These are phyloP conservation scores for Rhexocercosporidium sp. DNA, from an alignment of 2,329 filamentous ascomycete genomes.

Conservation along the genomic window DNA sequence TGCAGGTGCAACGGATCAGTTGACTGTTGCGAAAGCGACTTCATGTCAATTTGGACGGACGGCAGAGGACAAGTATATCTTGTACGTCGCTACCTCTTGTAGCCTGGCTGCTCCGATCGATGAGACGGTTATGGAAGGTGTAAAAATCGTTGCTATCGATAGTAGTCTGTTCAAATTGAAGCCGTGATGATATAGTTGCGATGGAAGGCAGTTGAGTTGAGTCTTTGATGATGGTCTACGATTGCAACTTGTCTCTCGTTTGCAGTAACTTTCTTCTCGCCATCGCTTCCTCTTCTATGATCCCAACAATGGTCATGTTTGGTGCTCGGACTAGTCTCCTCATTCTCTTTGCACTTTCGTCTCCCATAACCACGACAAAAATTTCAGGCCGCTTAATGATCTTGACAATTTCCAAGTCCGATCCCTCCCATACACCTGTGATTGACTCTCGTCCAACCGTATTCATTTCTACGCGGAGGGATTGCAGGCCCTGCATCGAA, in stretches of 20 bases:
- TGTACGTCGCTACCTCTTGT: constrained; percentile 32
- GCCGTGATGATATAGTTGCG: too few relatives aligned
- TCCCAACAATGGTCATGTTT: constrained; percentile 5
- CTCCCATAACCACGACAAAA: constrained; percentile 10
- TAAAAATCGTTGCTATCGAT: constrained; percentile 30
- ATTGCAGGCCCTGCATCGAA: constrained; percentile 10
- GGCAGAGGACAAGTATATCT: constrained; percentile 20
- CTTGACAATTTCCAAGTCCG: constrained; percentile 20
- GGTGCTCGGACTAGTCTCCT: neutral
- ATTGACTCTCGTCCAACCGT: neutral
- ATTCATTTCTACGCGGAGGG: constrained; percentile 15
- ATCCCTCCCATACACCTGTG: neutral
- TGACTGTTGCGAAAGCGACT: constrained; percentile 28
- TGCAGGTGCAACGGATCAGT: constrained; percentile 20
- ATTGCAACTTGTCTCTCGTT: neutral
- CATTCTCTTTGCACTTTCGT: constrained; percentile 7
- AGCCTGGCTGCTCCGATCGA: constrained; percentile 26
- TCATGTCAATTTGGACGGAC: constrained; percentile 29
- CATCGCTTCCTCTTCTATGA: neutral
- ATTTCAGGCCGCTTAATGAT: neutral
- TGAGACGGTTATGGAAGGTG: constrained; percentile 28
- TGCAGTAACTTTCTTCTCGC: neutral
- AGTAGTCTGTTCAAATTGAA: neutral
- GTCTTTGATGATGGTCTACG: too few relatives aligned
- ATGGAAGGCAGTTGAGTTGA: too few relatives aligned